Evolutionary conservation across 352 stramenopile genomes (phyloP).

Genomic region (Vaucheria bursata): DNA sequence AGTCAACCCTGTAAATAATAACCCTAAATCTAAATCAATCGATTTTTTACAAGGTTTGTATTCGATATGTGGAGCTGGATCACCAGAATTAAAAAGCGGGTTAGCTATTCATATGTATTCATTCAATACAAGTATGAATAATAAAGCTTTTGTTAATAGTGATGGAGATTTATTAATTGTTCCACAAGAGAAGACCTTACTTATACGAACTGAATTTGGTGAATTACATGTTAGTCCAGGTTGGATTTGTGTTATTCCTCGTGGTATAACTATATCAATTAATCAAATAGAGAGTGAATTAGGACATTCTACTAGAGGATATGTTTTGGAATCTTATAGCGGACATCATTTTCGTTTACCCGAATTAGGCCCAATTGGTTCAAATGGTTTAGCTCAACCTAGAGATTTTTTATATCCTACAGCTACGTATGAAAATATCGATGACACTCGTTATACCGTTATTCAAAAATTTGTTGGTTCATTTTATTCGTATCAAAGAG

Average conservation of each 20-base stretch:
- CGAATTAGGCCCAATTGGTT: conserved; percentile 85
- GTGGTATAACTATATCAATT: too few species aligned
- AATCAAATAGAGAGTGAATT: too few species aligned
- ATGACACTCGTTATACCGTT: too few species aligned
- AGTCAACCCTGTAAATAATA: conserved; percentile 13
- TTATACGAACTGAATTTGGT: conserved; percentile 85
- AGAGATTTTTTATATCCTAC: conserved; percentile 88
- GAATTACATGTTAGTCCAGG: conserved; percentile 65
- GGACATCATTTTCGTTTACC: conserved; percentile 87
- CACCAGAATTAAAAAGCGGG: too few species aligned
- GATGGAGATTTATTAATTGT: conserved; percentile 94
- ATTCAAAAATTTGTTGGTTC: conserved; percentile 77
- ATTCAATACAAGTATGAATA: conserved; percentile 70
- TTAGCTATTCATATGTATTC: conserved; percentile 70
- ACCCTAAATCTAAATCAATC: conserved; percentile 68
- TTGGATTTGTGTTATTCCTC: conserved; percentile 88
- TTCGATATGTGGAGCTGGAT: conserved; percentile 54
- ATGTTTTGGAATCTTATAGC: too few species aligned
- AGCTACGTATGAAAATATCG: conserved; percentile 74
- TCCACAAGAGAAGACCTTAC: conserved; percentile 73
- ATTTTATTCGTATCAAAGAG: conserved; percentile 86
- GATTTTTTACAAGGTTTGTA: conserved; percentile 74
- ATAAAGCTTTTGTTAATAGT: conserved; percentile 83
- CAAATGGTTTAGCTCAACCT: conserved; percentile 89
- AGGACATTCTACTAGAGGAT: too few species aligned